A percentile compares a stretch with the other conserved stretches of the same genome.
Conservation (phyloP, 352 stramenopile species). For the Phytophthora cryptogea region DNA sequence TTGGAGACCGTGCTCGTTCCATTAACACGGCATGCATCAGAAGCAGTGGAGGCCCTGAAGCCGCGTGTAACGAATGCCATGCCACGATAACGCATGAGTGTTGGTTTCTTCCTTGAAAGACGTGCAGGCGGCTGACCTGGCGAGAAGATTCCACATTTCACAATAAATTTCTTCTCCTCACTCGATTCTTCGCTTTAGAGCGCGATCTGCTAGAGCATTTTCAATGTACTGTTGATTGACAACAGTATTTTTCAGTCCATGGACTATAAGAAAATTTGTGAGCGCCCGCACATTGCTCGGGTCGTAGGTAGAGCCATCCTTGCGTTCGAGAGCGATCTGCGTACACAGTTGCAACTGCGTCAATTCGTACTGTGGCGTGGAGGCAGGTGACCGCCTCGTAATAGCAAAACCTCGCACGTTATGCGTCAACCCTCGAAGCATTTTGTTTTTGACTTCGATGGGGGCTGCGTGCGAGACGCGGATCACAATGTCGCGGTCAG, state of each 20-base stretch:
- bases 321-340: slow-evolving; percentile 17
- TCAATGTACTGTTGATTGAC: slow-evolving; percentile 30
- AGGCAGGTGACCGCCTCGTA: slow-evolving; percentile 19
- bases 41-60: slow-evolving; percentile 11
- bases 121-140: no score
- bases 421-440: slow-evolving; percentile 27
- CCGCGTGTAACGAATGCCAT: background rate
- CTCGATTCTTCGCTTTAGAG: slow-evolving; percentile 9
- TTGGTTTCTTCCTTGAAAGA: no score
- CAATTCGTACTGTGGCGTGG: slow-evolving; percentile 10
- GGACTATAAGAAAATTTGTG: slow-evolving; percentile 28
- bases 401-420: slow-evolving; percentile 21
- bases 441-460: slow-evolving; percentile 29
- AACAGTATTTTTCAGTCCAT: slow-evolving; percentile 22
- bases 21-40: slow-evolving; percentile 46
- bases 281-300: slow-evolving; percentile 13
- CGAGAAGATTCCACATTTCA: no score
- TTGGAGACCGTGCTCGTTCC: slow-evolving; percentile 65
- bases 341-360: slow-evolving; percentile 29
- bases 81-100: background rate
- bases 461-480: slow-evolving; percentile 24
- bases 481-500: slow-evolving; percentile 25
- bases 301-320: slow-evolving; percentile 9
- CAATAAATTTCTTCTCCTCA: slow-evolving; percentile 1
- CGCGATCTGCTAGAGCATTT: slow-evolving; percentile 22